Evolutionary conservation across 1,284 basidiomycete genomes (phyloP).

Genomic region (Vanrija sp.): DNA sequence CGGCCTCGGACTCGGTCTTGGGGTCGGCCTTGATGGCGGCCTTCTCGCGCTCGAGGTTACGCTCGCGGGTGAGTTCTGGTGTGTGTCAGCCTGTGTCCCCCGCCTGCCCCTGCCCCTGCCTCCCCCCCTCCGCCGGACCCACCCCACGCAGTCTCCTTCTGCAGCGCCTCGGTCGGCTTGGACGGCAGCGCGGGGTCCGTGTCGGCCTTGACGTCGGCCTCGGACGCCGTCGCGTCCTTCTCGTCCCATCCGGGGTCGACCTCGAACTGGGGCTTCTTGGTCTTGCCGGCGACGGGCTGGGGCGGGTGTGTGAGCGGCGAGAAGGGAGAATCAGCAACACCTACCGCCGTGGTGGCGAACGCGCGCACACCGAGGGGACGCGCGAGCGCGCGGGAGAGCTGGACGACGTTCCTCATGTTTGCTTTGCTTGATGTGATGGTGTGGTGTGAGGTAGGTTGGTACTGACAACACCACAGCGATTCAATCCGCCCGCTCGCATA

Average conservation of each 20-base stretch:
- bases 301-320: no score
- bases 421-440: not conserved
- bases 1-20: constrained; percentile 16
- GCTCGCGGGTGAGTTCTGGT: no score
- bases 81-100: no score
- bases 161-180: constrained; percentile 1
- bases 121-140: not conserved
- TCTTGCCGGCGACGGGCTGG: no score
- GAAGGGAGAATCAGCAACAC: not conserved
- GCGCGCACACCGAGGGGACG: not conserved
- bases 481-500: no score
- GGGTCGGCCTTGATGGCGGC: not conserved
- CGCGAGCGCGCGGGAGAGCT: no score
- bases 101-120: no score
- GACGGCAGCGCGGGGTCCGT: not conserved
- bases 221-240: constrained; percentile 9
- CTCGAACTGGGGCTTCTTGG: no score
- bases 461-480: not conserved
- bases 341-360: not conserved
- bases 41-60: not conserved
- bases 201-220: constrained; percentile 13
- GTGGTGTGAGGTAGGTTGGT: not conserved
- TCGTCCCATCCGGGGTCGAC: no score
- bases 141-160: constrained; percentile 5
- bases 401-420: no score